Percentiles rank a stretch among this genome's conserved stretches.
Evolutionary conservation across 345 rosid genomes (phyloP).

Genomic region (Durio zibethinus): DNA sequence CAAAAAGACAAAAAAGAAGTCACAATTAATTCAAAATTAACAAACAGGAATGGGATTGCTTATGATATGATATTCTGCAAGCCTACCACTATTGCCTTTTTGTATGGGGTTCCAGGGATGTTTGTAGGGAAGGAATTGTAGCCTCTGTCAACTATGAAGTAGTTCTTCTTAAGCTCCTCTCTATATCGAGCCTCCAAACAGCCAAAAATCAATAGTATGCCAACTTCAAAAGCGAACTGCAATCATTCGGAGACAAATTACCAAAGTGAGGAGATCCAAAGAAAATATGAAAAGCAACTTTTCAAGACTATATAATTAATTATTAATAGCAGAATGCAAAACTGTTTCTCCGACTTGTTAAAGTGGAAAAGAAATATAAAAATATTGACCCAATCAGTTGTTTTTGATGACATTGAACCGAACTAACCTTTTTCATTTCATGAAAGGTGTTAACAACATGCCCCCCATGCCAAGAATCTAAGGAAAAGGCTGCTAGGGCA

Average conservation of each 20-base stretch:
- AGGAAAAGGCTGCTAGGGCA: conserved; percentile 40
- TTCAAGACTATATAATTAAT: neutral
- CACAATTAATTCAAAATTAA: neutral
- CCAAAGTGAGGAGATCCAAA: neutral
- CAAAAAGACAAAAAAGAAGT: neutral
- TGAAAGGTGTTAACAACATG: conserved; percentile 62
- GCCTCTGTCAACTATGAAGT: conserved; percentile 67
- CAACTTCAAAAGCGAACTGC: conserved; percentile 90
- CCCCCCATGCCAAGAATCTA: conserved; percentile 53
- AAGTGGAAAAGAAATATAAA: neutral
- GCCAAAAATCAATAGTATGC: conserved; percentile 69
- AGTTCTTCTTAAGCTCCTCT: conserved; percentile 68
- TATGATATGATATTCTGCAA: neutral
- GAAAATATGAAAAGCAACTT: neutral
- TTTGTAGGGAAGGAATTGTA: conserved; percentile 81
- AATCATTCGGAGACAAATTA: neutral
- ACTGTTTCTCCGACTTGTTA: neutral
- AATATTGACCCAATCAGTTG: conserved; percentile 1
- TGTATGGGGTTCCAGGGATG: conserved; percentile 72
- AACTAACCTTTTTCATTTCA: conserved; percentile 72
- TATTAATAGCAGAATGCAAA: neutral
- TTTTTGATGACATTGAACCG: neutral
- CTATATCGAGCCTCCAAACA: conserved; percentile 49
- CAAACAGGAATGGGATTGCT: neutral
- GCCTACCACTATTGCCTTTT: conserved; percentile 58